Base-by-base conservation (phyloP, 1,284 basidiomycete genomes). In the Trametes versicolor region DNA sequence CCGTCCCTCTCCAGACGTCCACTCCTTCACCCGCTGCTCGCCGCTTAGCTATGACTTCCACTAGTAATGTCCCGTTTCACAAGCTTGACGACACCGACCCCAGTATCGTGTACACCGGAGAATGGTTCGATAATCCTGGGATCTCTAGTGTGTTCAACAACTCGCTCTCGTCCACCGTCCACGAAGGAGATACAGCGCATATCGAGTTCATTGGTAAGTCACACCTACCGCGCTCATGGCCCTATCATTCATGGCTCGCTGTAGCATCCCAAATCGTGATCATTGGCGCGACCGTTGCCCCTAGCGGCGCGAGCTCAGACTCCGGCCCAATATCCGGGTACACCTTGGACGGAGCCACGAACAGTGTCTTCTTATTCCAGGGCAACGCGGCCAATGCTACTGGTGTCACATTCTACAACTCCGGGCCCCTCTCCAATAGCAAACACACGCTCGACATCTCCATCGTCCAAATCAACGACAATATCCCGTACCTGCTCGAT, bases 251-350 rank as follows among this genome's bases (percentile, higher is more conserved):
- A 17, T 12, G 10, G 17, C 21, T 15, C 36, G 17, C 32, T n/a
- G 21, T 27, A 73, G 72, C 70, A 2, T 67, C 71, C n/a, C 60
- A 67, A 13, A 66, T 73, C 32, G 64, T 64, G 8, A 60, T 73
- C 25, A 62, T 69, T 37, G 72, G 72, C 17, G 64, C 67, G 7
- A 68, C 70, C 10, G 36, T 70, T 9, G 63, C 65, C 13, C 57
- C 61, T 7, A 58, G 59, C 2, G 54, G 45, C 32, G 60, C 60
- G 23, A 50, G 13, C 6, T 25, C 37, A n/a, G 25, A 58, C 29
- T 34, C 58, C 7, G 67, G 65, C 2, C 66, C 72, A n/a, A 36
- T 69, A 10, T 66, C 71, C 2, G 50, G 55, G 9, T 70, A 69
- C 58, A 51, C 62, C 39, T 45, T 72, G 17, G 72, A 72, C 60